These are phyloP conservation scores for Pogostemon cablin DNA, from an alignment of 257 asterid species.

Conservation along the genomic window DNA sequence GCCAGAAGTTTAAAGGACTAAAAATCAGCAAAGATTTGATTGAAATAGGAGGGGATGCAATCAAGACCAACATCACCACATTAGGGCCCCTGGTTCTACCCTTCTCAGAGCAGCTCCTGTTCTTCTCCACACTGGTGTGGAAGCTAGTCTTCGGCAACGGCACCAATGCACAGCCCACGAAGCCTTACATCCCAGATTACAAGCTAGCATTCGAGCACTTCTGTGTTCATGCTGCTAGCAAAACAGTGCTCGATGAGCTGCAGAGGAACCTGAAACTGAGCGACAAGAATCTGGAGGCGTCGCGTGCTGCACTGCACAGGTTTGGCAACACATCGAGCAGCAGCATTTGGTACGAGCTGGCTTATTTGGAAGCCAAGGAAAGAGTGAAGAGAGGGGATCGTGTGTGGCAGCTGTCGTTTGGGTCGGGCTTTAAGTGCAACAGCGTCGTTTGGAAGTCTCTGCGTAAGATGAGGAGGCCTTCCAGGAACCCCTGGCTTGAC, in stretches of 20 bases:
- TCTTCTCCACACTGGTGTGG: conserved; percentile 70
- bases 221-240: conserved; percentile 90
- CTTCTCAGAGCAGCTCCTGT: conserved; percentile 71
- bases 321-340: conserved; percentile 97
- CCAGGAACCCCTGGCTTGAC: conserved; percentile 74
- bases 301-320: conserved; percentile 71
- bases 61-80: conserved; percentile 89
- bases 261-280: conserved; percentile 85
- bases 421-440: conserved; percentile 95
- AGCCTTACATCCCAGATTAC: conserved; percentile 95
- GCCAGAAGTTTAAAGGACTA: conserved; percentile 65
- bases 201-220: conserved; percentile 95
- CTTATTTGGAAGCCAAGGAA: conserved; percentile 87
- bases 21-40: conserved; percentile 72
- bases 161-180: conserved; percentile 37
- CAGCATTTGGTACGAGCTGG: conserved; percentile 94
- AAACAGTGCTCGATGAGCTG: conserved; percentile 81
- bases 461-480: conserved; percentile 44
- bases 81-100: conserved; percentile 75
- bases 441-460: conserved; percentile 85
- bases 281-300: conserved; percentile 73
- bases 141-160: conserved; percentile 46
- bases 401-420: conserved; percentile 90
- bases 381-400: conserved; percentile 70
- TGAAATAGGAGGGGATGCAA: conserved; percentile 85